Percentiles rank a stretch among this genome's conserved stretches.
Conservation (phyloP, 2,329 filamentous ascomycete genomes). For the Westerdykella ornata region DNA sequence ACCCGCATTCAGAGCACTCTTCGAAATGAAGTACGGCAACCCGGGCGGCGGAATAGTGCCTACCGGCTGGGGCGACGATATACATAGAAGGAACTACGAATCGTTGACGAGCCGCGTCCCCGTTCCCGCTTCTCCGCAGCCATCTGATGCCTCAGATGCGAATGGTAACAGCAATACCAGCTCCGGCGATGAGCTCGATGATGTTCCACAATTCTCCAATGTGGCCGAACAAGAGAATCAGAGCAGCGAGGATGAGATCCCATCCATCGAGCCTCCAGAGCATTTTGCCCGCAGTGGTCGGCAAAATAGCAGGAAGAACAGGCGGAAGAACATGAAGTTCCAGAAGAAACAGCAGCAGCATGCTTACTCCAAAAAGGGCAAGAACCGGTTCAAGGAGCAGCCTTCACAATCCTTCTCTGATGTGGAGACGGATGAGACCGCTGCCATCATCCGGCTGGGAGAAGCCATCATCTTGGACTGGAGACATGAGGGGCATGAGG, state of each 20-base stretch:
- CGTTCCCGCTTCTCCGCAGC: conserved; percentile 24
- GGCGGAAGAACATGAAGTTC: conserved; percentile 17
- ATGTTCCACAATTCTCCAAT: conserved; percentile 22
- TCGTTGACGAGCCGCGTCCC: conserved; percentile 46
- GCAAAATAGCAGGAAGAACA: conserved; percentile 27
- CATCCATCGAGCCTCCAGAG: conserved; percentile 19
- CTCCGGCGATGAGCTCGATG: conserved; percentile 32
- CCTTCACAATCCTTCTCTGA: conserved; percentile 26
- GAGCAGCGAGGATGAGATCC: conserved; percentile 34
- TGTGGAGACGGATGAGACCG: conserved; percentile 42
- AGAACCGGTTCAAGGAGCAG: conserved; percentile 20
- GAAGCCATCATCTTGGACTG: conserved; percentile 88
- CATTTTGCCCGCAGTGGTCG: conserved; percentile 22
- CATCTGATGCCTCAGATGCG: conserved; percentile 28
- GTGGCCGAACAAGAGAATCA: conserved; percentile 27
- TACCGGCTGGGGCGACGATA: conserved; percentile 60
- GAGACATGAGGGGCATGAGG: conserved; percentile 62
- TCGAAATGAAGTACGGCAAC: conserved; percentile 64
- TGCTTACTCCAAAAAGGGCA: conserved; percentile 26
- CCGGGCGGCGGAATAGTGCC: conserved; percentile 54
- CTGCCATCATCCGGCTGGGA: conserved; percentile 66
- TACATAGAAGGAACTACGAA: conserved; percentile 54
- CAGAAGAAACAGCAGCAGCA: conserved; percentile 31
- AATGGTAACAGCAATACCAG: conserved; percentile 19
- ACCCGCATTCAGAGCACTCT: conserved; percentile 58